phyloP scores from a whole-genome alignment of 768 basidiomycete species.

The Psilocybe sp. region DNA sequence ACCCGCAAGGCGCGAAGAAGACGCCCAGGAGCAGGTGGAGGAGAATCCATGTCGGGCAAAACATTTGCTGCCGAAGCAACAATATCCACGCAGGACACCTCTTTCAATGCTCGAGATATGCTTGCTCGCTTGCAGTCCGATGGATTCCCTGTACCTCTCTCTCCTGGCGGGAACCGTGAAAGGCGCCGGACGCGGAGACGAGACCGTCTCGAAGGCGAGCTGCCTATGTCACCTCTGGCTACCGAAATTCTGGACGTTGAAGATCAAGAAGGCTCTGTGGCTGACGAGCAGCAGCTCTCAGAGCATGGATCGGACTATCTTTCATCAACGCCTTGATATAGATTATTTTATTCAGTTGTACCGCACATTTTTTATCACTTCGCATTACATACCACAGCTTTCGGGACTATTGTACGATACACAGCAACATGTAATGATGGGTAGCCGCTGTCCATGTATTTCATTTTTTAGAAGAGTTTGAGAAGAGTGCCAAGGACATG shows the following conservation, averaged over 20 bases:
- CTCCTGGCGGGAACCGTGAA: constrained; percentile 47
- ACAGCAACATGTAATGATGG: too few relatives aligned
- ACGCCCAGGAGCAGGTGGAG: constrained; percentile 38
- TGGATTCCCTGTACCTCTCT: constrained; percentile 55
- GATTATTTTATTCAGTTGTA: background rate
- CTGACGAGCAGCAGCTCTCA: constrained; percentile 9
- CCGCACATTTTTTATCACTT: too few relatives aligned
- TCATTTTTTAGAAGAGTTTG: too few relatives aligned
- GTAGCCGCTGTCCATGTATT: too few relatives aligned
- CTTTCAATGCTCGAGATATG: constrained; percentile 70
- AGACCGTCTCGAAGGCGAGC: constrained; percentile 24
- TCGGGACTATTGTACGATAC: too few relatives aligned
- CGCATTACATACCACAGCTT: too few relatives aligned
- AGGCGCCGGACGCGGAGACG: constrained; percentile 36
- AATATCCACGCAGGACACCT: constrained; percentile 40
- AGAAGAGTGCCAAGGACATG: background rate
- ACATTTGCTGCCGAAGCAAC: constrained; percentile 32
- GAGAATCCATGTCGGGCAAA: constrained; percentile 18
- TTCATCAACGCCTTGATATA: background rate
- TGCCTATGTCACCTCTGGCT: constrained; percentile 29
- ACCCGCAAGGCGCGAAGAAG: constrained; percentile 54
- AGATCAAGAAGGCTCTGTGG: constrained; percentile 14
- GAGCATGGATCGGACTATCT: constrained; percentile 1
- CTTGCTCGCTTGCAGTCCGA: constrained; percentile 69
- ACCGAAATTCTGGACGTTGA: constrained; percentile 28